Evolutionary conservation across 2,329 filamentous ascomycete species (phyloP), one percentile per base, ranked within the genome.

Genomic region (Gyromitra esculenta): DNA sequence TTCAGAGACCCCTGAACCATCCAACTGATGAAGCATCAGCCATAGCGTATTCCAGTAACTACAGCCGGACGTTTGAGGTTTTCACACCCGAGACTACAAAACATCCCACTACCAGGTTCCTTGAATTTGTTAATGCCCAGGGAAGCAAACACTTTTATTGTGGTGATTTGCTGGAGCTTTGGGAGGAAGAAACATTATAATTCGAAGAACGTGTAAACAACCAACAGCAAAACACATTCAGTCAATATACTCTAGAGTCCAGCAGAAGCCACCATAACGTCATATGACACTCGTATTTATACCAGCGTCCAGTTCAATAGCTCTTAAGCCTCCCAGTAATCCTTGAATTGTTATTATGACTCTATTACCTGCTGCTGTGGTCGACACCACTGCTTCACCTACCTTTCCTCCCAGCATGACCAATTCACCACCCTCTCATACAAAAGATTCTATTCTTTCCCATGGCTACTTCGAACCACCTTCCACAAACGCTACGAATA

Each of bases 1-100:
- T 74, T 70, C 50, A 59, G 57, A 64, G 63, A 37, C 65, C 66
- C 72, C 66, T 70, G 67, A 71, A 48, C 50, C 35, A 65, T 52
- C 57, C 41, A 71, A 70, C 72, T 75, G 41, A 75, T 67, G 37
- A 45, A 63, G 39, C 48, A 59, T 63, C 57, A 74, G 35, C 59
- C 65, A 71, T 71, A 75, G 59, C 64, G 65, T 39, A 50, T 59
- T 71, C 56, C 57, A 25, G 71, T 59, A 66, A 39, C 63, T 54
- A 41, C 59, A 71, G 21, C 59, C 25, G 11, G n/a, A 48, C 48
- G 65, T 75, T 69, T 62, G 52, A 62, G 50, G 39, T 57, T 48
- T 74, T 41, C 18, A 25, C 39, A 37, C 39, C 48, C 48, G 39
- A 41, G 65, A 39, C 41, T 41, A 62, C 13, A 9, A n/a, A 45